Evolutionary conservation across 2,329 filamentous ascomycete genomes (phyloP).

Genomic region (Neofusicoccum ribis): DNA sequence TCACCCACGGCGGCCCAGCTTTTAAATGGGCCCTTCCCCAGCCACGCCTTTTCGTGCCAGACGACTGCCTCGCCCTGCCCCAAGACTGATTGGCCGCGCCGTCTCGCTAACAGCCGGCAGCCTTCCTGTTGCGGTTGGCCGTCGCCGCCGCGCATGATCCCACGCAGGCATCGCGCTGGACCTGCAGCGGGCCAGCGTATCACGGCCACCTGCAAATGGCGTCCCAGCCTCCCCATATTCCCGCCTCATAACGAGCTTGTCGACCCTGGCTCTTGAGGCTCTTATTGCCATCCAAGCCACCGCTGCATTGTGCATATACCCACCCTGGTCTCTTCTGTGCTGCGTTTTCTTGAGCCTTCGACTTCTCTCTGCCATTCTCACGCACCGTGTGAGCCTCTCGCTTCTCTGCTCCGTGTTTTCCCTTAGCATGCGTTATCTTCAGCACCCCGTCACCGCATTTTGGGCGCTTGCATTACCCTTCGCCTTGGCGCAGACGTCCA

Average conservation of each 20-base stretch:
- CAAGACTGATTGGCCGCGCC: neutral
- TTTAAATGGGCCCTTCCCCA: conserved; percentile 5
- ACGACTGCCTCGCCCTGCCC: neutral
- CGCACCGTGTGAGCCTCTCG: neutral
- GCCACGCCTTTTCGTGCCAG: neutral
- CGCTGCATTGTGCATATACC: conserved; percentile 12
- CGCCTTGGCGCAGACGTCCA: conserved; percentile 34
- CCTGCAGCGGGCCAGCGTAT: neutral
- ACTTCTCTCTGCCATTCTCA: neutral
- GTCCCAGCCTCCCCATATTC: conserved; percentile 13
- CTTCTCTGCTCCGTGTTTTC: neutral
- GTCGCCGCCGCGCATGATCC: neutral
- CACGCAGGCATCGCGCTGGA: neutral
- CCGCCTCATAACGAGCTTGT: neutral
- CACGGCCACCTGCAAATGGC: neutral
- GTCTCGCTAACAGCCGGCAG: neutral
- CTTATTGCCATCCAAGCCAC: neutral
- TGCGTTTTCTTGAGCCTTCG: neutral
- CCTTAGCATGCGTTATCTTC: neutral
- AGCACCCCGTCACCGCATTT: neutral
- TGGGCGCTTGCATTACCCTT: neutral
- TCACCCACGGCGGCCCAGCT: neutral
- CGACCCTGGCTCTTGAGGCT: conserved; percentile 15
- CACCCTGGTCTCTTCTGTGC: neutral
- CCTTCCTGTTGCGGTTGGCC: conserved; percentile 1